Evolutionary conservation across 352 stramenopile species (phyloP).

Genomic region (Thalassiosira oceanica): DNA sequence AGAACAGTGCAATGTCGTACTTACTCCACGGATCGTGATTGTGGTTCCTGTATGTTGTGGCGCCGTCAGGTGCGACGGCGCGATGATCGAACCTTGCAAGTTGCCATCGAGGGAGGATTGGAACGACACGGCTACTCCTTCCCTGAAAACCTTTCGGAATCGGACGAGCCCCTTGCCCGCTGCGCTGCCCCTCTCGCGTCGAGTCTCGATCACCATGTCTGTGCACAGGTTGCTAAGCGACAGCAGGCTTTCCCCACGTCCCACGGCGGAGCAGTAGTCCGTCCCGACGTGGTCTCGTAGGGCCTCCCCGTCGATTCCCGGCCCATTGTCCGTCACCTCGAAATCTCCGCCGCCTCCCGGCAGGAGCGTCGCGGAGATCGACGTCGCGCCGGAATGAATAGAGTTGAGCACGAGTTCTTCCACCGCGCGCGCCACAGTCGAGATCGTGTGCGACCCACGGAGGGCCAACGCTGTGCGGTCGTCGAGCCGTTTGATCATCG

Average conservation of each 20-base stretch:
- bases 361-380: constrained; percentile 12
- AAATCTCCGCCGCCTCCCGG: constrained; percentile 21
- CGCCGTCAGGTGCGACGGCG: no score
- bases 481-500: constrained; percentile 19
- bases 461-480: constrained; percentile 15
- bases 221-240: constrained; percentile 27
- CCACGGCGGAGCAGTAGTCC: constrained; percentile 26
- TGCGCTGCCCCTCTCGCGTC: background rate
- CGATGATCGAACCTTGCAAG: no score
- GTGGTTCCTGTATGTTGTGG: no score
- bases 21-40: constrained; percentile 16
- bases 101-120: no score
- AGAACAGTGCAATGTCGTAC: no score
- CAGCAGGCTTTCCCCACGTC: constrained; percentile 27
- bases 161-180: background rate
- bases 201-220: constrained; percentile 39
- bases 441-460: constrained; percentile 38
- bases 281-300: constrained; percentile 35
- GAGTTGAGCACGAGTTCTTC: constrained; percentile 47
- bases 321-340: constrained; percentile 33
- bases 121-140: constrained; percentile 32
- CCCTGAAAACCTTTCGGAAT: constrained; percentile 29
- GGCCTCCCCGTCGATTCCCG: constrained; percentile 37
- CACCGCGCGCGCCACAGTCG: constrained; percentile 16
- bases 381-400: constrained; percentile 12